A percentile compares a stretch with the other conserved stretches of the same genome.
Conservation (phyloP, 768 basidiomycete species). For the Chalciporus chontae region DNA sequence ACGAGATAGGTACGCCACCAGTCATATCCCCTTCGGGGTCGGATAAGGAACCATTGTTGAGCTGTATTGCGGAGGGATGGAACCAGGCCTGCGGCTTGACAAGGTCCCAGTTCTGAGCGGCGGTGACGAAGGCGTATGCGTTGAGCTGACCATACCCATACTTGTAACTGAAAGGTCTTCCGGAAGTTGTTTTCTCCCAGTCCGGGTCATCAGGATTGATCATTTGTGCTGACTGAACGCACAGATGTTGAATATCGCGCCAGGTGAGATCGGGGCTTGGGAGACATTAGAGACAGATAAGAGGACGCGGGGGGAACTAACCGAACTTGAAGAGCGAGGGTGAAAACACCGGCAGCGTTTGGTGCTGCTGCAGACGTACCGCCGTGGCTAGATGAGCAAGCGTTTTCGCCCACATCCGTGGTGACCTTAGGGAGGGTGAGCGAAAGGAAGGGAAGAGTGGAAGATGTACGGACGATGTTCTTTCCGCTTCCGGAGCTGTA, state of each 20-base stretch:
- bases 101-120: constrained; percentile 75
- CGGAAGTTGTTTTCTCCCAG: constrained; percentile 77
- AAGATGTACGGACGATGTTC: constrained; percentile 68
- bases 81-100: constrained; percentile 97
- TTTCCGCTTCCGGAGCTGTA: constrained; percentile 94
- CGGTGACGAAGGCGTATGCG: constrained; percentile 75
- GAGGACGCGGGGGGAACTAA: constrained; percentile 32
- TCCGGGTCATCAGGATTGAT: constrained; percentile 91
- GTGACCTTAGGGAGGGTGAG: constrained; percentile 63
- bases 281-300: constrained; percentile 6
- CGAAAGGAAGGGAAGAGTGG: constrained; percentile 5
- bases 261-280: constrained; percentile 89
- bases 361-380: constrained; percentile 98
- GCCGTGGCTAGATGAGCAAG: constrained; percentile 81
- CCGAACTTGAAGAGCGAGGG: constrained; percentile 86
- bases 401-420: constrained; percentile 84
- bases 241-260: constrained; percentile 93
- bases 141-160: constrained; percentile 93
- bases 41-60: constrained; percentile 56
- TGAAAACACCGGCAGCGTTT: constrained; percentile 91
- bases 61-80: constrained; percentile 65
- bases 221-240: constrained; percentile 67
- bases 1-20: constrained; percentile 64
- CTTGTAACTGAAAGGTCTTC: constrained; percentile 72
- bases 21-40: constrained; percentile 43